Evolutionary conservation across 2,329 filamentous ascomycete species (phyloP).

Genomic region (Colletotrichum incanum): DNA sequence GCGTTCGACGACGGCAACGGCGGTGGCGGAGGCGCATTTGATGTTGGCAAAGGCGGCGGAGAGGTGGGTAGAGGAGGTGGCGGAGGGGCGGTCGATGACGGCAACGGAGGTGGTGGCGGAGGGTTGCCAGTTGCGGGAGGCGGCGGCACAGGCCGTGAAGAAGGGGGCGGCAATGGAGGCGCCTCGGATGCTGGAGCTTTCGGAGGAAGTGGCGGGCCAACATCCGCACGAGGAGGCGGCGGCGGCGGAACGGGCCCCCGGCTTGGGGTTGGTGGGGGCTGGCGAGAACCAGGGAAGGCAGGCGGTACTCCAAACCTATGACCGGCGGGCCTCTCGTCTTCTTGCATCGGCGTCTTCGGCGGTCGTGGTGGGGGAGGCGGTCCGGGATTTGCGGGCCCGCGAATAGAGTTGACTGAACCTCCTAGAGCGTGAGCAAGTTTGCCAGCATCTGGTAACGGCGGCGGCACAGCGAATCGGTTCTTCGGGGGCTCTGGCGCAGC

Average conservation of each 20-base stretch:
- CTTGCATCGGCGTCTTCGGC: conserved; percentile 80
- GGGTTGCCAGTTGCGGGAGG: conserved; percentile 62
- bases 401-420: conserved; percentile 54
- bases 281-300: conserved; percentile 78
- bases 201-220: conserved; percentile 62
- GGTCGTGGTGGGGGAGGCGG: conserved; percentile 79
- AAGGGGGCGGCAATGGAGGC: conserved; percentile 67
- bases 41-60: conserved; percentile 39
- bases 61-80: conserved; percentile 54
- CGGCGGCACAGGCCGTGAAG: conserved; percentile 67
- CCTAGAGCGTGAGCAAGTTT: conserved; percentile 78
- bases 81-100: conserved; percentile 51
- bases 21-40: conserved; percentile 54
- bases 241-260: conserved; percentile 82
- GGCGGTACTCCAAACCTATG: conserved; percentile 85
- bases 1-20: conserved; percentile 55
- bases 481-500: conserved; percentile 75
- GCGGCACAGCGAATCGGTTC: conserved; percentile 69
- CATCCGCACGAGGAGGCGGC: conserved; percentile 65
- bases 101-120: conserved; percentile 56
- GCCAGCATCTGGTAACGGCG: conserved; percentile 90
- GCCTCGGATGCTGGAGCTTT: conserved; percentile 62
- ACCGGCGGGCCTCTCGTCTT: conserved; percentile 66
- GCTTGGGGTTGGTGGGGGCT: conserved; percentile 82
- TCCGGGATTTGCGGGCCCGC: conserved; percentile 58